These are phyloP conservation scores for Salix udensis DNA, from an alignment of 345 rosid species.

Conservation along the genomic window DNA sequence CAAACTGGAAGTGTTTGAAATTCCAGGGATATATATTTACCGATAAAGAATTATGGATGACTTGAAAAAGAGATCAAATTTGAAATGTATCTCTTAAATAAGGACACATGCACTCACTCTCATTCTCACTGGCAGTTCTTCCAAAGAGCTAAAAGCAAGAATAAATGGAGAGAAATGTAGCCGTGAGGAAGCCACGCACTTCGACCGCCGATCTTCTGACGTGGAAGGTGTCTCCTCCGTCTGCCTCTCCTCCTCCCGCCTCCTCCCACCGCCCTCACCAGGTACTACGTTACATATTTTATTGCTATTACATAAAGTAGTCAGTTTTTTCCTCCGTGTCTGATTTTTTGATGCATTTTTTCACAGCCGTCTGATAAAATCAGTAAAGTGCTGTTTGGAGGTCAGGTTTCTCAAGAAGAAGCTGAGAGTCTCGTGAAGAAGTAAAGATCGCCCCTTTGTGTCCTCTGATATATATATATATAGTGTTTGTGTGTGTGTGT, in stretches of 20 bases:
- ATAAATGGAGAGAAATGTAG: conserved; percentile 66
- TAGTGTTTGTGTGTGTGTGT: background rate
- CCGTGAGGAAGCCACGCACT: conserved; percentile 76
- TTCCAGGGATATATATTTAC: background rate
- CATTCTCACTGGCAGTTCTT: background rate
- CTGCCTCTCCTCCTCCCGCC: conserved; percentile 39
- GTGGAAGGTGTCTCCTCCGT: conserved; percentile 63
- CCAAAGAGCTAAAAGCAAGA: background rate
- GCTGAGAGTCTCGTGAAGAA: conserved; percentile 71
- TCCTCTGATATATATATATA: background rate
- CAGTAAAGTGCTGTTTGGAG: conserved; percentile 92
- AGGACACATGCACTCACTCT: background rate
- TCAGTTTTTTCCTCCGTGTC: background rate
- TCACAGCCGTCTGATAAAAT: conserved; percentile 90
- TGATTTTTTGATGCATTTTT: conserved; percentile 7
- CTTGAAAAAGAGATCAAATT: background rate
- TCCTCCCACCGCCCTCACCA: conserved; percentile 70
- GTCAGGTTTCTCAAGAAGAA: conserved; percentile 95
- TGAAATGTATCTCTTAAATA: background rate
- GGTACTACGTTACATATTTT: conserved; percentile 31
- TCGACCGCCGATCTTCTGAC: conserved; percentile 87
- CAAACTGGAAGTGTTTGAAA: background rate
- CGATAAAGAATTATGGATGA: background rate
- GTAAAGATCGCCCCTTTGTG: conserved; percentile 44
- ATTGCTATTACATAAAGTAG: background rate